Conservation (phyloP, 768 basidiomycete genomes). For the Stropharia rugosoannulata region DNA sequence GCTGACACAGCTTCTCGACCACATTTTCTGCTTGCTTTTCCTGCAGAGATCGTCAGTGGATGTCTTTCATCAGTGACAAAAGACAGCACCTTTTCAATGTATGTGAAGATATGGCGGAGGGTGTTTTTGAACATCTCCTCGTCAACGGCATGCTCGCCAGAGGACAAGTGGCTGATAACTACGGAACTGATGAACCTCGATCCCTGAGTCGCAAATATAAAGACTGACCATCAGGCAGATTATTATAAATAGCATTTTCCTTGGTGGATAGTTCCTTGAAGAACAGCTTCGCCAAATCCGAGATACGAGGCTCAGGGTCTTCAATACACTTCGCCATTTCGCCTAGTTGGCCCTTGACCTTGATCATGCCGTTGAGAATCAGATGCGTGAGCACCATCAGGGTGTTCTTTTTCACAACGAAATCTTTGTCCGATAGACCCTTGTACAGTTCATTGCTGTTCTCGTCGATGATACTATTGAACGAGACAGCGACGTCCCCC, state of each 20-base stretch:
- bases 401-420: conserved; percentile 98
- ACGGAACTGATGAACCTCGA: conserved; percentile 8
- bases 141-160: conserved; percentile 88
- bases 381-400: conserved; percentile 97
- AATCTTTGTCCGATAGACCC: conserved; percentile 83
- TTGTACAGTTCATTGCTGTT: conserved; percentile 95
- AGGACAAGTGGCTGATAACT: conserved; percentile 95
- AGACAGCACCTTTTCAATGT: conserved; percentile 86
- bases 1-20: conserved; percentile 96
- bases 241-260: conserved; percentile 99
- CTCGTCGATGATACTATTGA: conserved; percentile 96
- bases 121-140: conserved; percentile 92
- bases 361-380: conserved; percentile 99
- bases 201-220: neutral
- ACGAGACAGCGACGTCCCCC: conserved; percentile 97
- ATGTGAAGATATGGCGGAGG: conserved; percentile 92
- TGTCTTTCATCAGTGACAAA: too few relatives aligned
- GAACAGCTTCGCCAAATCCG: conserved; percentile 96
- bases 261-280: conserved; percentile 95
- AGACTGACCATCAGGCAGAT: conserved; percentile 85
- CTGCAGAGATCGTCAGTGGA: conserved; percentile 35
- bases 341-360: conserved; percentile 97
- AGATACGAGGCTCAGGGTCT: conserved; percentile 82
- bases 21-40: conserved; percentile 98
- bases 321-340: conserved; percentile 99